Conservation (phyloP, 75 land plant species). For the Isoetes taiwanensis region DNA sequence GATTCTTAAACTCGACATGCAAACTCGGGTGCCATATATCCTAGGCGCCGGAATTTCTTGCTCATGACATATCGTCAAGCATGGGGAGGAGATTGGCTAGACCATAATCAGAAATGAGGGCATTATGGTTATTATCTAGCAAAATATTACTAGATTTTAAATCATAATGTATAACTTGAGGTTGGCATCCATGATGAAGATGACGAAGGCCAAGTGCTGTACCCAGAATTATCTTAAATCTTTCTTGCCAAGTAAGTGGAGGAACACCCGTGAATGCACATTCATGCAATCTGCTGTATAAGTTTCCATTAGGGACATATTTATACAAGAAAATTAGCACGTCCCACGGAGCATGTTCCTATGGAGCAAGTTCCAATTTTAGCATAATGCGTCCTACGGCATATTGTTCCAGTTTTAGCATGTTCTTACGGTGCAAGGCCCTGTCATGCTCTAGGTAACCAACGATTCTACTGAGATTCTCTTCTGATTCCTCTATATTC, state of each 20-base stretch:
- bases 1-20: not conserved
- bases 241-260: not conserved
- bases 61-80: not conserved
- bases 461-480: no score
- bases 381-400: no score
- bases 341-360: no score
- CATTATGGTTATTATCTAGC: not conserved
- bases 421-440: no score
- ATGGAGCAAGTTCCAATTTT: no score
- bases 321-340: no score
- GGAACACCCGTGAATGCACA: not conserved
- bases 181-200: not conserved
- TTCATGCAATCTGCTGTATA: constrained; percentile 4
- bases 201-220: not conserved
- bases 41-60: constrained; percentile 5
- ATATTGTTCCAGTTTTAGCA: no score
- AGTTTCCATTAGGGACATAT: not conserved
- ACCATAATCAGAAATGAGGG: constrained; percentile 1
- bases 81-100: not conserved
- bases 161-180: constrained; percentile 3
- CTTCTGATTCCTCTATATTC: no score
- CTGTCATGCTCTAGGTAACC: no score
- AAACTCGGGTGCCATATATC: constrained; percentile 6
- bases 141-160: not conserved
- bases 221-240: not conserved